phyloP scores from a whole-genome alignment of 306 rosid species.

The Bauhinia variegata region DNA sequence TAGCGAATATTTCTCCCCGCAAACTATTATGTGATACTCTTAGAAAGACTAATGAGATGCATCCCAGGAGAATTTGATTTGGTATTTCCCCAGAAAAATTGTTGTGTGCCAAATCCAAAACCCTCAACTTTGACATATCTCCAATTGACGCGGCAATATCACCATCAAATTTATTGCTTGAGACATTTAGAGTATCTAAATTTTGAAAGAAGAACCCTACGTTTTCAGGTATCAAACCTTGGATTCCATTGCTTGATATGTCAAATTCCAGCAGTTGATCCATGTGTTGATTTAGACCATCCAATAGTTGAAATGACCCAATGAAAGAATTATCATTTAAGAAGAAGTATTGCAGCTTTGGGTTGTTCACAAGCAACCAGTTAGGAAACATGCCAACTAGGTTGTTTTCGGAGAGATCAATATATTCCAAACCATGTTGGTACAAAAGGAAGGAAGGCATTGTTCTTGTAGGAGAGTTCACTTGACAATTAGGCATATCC shows the following conservation, averaged over 20 bases:
- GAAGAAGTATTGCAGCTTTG: not conserved
- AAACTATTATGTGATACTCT: constrained; percentile 21
- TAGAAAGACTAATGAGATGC: not conserved
- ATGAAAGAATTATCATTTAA: not conserved
- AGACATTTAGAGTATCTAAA: not conserved
- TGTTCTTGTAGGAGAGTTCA: not conserved
- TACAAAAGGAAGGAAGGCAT: constrained; percentile 22
- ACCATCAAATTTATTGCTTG: constrained; percentile 18
- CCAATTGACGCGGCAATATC: constrained; percentile 18
- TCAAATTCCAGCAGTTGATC: not conserved
- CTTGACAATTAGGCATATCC: not conserved
- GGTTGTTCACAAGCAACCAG: constrained; percentile 21
- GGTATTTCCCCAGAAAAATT: not conserved
- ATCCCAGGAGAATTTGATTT: not conserved
- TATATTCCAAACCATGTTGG: not conserved
- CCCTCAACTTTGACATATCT: not conserved
- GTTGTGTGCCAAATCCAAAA: constrained; percentile 9
- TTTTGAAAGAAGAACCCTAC: constrained; percentile 4
- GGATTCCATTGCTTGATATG: constrained; percentile 9
- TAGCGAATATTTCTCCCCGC: not conserved
- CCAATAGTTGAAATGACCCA: not conserved
- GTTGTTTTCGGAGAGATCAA: constrained; percentile 28
- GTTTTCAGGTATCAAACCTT: not conserved
- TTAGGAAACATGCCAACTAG: constrained; percentile 9
- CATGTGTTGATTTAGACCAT: not conserved